Percentiles rank a stretch among this genome's conserved stretches.
Conservation (phyloP, 805 yeast species). For the Starmerella scarabaei region DNA sequence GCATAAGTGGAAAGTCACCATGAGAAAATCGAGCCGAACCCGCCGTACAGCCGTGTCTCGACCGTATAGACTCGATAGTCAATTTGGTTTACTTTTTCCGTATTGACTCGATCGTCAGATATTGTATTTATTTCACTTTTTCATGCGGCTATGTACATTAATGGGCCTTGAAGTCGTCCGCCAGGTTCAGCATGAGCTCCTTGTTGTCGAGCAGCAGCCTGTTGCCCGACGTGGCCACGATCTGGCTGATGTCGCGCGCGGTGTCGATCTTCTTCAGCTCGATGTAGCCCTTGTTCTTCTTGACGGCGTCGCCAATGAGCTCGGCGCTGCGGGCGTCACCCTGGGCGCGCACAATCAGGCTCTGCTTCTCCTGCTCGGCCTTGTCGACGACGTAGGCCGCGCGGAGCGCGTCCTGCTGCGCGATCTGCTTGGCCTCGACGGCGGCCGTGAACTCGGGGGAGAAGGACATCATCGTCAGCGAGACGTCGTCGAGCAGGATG, state of each 20-base stretch:
- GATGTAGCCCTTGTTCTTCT: constrained; percentile 88
- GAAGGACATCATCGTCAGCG: constrained; percentile 91
- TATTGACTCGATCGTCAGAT: too few species aligned
- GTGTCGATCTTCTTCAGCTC: constrained; percentile 95
- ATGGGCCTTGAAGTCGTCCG: constrained; percentile 39
- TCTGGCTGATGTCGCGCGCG: constrained; percentile 86
- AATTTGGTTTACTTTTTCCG: too few species aligned
- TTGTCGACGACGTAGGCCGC: constrained; percentile 95
- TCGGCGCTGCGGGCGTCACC: constrained; percentile 99
- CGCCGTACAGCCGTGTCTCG: too few species aligned
- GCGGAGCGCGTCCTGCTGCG: constrained; percentile 98
- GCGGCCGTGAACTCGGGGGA: constrained; percentile 96
- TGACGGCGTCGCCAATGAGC: constrained; percentile 97
- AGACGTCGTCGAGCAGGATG: constrained; percentile 83
- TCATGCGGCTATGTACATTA: not conserved
- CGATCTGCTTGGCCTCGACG: constrained; percentile 97
- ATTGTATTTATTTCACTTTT: too few species aligned
- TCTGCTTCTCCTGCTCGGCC: constrained; percentile 96
- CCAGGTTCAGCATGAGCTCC: constrained; percentile 79
- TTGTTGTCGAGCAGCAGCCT: constrained; percentile 82
- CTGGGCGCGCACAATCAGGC: constrained; percentile 88
- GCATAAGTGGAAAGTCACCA: too few species aligned
- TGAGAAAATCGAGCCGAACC: too few species aligned
- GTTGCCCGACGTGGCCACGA: constrained; percentile 80
- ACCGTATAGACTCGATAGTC: too few species aligned